Evolutionary conservation across 2,329 filamentous ascomycete species (phyloP), one percentile per base, ranked within the genome.

Genomic region (Claviceps africana): DNA sequence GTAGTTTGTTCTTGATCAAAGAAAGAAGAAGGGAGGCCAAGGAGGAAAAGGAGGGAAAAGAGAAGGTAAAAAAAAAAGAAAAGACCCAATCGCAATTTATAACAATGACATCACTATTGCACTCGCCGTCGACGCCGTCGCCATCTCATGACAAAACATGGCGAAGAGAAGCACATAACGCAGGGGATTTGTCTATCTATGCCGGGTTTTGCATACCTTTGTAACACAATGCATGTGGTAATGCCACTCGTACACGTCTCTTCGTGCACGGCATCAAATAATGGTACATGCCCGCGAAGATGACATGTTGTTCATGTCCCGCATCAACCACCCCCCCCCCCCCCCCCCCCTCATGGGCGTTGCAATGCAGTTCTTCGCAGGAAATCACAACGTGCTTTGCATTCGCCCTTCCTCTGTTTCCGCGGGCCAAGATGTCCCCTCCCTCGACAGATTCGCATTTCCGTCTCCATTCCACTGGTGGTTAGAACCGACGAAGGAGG

Each of bases 1-100:
- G 67, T 68, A 45, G 45, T 52, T 46, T 19, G 6, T 31, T 15
- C 13, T 42, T 42, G 15, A 9, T 44, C 7, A 42, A 21, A 11
- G 3, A 42, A 42, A 21, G 11, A 9, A 42, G n/a, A n/a, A 33
- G 31, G 13, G 31, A 33, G 10, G 25, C 25, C 3, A 25, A 35
- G 13, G 3, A 13, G 5, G 13, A 35, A 5, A 15, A 15, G 3
- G 4, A 35, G 33, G 15, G 33, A 4, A 15, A 35, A 3, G 15
- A 35, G 33, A 35, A 15, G 13, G 4, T 10, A 10, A 33, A 15
- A 35, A 4, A 35, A 11, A 13, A 15, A 35, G 17, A 28, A 6
- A 44, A n/a, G 21, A 11, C n/a, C 30, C 50, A 37, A 19, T 39
- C 31, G 25, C 42, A n/a, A 17, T 11, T 25, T 15, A 21, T n/a